phyloP scores from a whole-genome alignment of 495 filamentous ascomycete genomes.

The Daldinia grandis region DNA sequence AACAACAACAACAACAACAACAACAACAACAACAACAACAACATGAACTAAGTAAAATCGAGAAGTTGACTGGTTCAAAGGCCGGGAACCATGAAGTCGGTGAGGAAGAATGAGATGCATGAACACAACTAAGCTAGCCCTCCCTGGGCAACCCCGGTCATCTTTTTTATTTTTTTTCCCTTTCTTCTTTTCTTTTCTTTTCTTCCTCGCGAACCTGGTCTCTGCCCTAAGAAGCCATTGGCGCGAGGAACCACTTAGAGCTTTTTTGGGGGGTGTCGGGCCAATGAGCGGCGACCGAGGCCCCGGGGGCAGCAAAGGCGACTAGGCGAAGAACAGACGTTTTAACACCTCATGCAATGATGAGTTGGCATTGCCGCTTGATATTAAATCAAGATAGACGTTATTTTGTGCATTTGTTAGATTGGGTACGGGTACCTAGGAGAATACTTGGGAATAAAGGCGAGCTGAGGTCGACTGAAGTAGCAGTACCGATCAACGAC shows the following conservation, averaged over 20 bases:
- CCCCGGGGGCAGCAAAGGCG: constrained; percentile 46
- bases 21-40: no score
- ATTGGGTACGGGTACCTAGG: constrained; percentile 49
- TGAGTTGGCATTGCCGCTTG: constrained; percentile 86
- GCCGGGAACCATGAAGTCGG: constrained; percentile 65
- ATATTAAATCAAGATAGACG: constrained; percentile 67
- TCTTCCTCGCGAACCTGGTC: constrained; percentile 44
- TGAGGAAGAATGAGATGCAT: constrained; percentile 67
- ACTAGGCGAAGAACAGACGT: constrained; percentile 63
- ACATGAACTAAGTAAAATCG: constrained; percentile 19
- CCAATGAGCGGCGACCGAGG: constrained; percentile 38
- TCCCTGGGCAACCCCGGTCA: constrained; percentile 44
- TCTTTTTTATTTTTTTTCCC: not conserved
- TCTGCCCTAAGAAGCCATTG: constrained; percentile 52
- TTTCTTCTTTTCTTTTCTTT: not conserved
- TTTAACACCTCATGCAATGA: constrained; percentile 77
- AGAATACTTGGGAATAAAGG: not conserved
- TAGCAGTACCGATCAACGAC: constrained; percentile 37
- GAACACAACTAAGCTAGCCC: constrained; percentile 58
- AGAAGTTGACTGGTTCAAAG: constrained; percentile 54
- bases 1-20: no score
- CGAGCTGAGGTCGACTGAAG: constrained; percentile 10
- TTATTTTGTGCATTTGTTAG: constrained; percentile 61
- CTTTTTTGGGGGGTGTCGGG: constrained; percentile 25
- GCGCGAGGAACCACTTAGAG: constrained; percentile 45